These are phyloP conservation scores for Acrasis kona DNA, from an alignment of 78 protist species.

Conservation along the genomic window DNA sequence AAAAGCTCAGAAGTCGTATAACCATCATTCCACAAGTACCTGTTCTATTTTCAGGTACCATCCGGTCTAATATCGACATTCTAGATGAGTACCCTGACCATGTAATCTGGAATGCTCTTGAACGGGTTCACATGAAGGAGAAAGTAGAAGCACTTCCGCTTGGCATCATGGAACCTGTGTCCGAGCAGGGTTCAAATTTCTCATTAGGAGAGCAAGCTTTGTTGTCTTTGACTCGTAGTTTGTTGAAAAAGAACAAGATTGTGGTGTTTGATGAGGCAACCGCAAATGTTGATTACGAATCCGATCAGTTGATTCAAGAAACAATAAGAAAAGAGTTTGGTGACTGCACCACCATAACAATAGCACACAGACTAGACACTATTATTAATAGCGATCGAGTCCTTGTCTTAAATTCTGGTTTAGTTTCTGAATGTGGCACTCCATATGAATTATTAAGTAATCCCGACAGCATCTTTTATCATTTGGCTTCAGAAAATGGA, in stretches of 20 bases:
- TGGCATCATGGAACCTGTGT: neutral
- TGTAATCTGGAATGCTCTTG: slow-evolving; percentile 46
- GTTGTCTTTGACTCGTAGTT: slow-evolving; percentile 81
- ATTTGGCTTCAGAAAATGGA: too few species aligned
- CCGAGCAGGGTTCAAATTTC: slow-evolving; percentile 44
- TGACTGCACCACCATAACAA: neutral
- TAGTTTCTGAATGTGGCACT: slow-evolving; percentile 14
- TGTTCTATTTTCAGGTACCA: slow-evolving; percentile 41
- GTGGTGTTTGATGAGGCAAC: slow-evolving; percentile 84
- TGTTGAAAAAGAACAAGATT: slow-evolving; percentile 36
- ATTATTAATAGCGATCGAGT: neutral
- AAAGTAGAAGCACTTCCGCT: neutral
- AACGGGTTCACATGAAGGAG: slow-evolving; percentile 4
- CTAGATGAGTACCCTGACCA: neutral
- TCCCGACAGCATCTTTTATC: too few species aligned
- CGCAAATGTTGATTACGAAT: slow-evolving; percentile 61
- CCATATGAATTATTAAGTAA: slow-evolving; percentile 53
- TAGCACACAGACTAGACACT: slow-evolving; percentile 12
- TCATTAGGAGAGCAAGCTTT: slow-evolving; percentile 87
- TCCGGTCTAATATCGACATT: slow-evolving; percentile 38
- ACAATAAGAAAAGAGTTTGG: neutral
- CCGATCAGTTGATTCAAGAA: slow-evolving; percentile 48
- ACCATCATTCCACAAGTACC: slow-evolving; percentile 68
- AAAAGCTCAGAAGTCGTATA: slow-evolving; percentile 36
- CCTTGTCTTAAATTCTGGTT: neutral